Evolutionary conservation across 2,329 filamentous ascomycete species (phyloP).

Genomic region (Sporothrix brunneoviolacea): DNA sequence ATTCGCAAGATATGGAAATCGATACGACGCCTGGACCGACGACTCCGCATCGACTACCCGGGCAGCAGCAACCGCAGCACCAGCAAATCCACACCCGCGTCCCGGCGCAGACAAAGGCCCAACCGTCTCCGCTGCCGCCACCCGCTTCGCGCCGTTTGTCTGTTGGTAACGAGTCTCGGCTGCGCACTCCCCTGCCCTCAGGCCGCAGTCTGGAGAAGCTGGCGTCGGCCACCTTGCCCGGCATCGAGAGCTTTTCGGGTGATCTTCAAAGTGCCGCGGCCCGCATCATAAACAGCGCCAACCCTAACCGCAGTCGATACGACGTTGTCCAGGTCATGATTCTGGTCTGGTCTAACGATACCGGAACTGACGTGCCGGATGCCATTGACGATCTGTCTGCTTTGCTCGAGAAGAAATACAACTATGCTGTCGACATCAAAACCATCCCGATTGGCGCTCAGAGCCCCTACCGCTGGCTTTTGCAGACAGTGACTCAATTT

Average conservation of each 20-base stretch:
- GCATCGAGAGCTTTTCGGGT: conserved; percentile 44
- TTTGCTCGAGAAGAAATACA: conserved; percentile 46
- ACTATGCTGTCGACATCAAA: conserved; percentile 42
- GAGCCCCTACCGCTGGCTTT: conserved; percentile 49
- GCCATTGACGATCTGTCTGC: conserved; percentile 42
- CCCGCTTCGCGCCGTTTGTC: conserved; percentile 30
- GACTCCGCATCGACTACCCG: background rate
- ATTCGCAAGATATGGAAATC: conserved; percentile 50
- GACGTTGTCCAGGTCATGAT: conserved; percentile 46
- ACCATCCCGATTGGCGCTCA: conserved; percentile 41
- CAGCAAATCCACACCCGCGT: background rate
- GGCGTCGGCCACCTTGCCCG: conserved; percentile 36
- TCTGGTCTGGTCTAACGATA: conserved; percentile 51
- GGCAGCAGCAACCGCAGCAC: background rate
- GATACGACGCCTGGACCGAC: conserved; percentile 33
- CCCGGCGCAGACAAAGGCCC: background rate
- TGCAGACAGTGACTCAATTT: conserved; percentile 45
- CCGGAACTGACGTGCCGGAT: conserved; percentile 34
- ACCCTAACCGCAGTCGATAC: conserved; percentile 46
- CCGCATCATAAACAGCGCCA: conserved; percentile 38
- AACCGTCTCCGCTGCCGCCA: conserved; percentile 17
- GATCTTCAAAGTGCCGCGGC: conserved; percentile 47
- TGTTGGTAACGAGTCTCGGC: conserved; percentile 37
- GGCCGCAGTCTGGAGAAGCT: conserved; percentile 49
- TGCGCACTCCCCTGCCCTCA: conserved; percentile 50